phyloP scores from a whole-genome alignment of 2,329 filamentous ascomycete species.

The Hypomyces perniciosus region DNA sequence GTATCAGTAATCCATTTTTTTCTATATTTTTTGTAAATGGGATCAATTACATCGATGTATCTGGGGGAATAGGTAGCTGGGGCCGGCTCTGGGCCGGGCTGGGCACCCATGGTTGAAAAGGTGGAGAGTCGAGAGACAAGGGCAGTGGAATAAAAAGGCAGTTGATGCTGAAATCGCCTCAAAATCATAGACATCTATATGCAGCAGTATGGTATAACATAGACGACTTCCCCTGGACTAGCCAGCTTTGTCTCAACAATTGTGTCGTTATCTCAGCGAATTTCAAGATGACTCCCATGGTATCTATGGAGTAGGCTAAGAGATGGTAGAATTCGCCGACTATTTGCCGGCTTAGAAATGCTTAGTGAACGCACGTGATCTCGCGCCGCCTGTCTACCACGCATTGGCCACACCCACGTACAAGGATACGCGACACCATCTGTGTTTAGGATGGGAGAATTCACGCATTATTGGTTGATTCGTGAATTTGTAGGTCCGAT shows the following conservation, averaged over 20 bases:
- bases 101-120: slow-evolving; percentile 23
- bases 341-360: no score
- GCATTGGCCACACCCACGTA: slow-evolving; percentile 8
- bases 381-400: slow-evolving; percentile 1
- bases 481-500: slow-evolving; percentile 1
- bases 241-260: no score
- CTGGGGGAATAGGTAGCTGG: slow-evolving; percentile 35
- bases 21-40: not conserved
- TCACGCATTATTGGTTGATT: not conserved
- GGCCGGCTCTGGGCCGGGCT: slow-evolving; percentile 14
- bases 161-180: slow-evolving; percentile 3
- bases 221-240: not conserved
- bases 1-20: not conserved
- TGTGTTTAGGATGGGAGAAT: not conserved
- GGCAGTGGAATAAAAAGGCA: slow-evolving; percentile 3
- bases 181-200: slow-evolving; percentile 7
- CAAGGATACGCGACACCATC: slow-evolving; percentile 9
- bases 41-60: slow-evolving; percentile 54
- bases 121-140: slow-evolving; percentile 7
- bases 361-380: not conserved
- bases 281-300: no score
- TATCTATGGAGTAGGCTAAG: not conserved
- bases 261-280: no score
- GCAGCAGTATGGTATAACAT: not conserved
- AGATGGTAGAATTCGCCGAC: not conserved